Base-by-base conservation (phyloP, 139 green algal genomes). In the Prasinococcaceae sp. region DNA sequence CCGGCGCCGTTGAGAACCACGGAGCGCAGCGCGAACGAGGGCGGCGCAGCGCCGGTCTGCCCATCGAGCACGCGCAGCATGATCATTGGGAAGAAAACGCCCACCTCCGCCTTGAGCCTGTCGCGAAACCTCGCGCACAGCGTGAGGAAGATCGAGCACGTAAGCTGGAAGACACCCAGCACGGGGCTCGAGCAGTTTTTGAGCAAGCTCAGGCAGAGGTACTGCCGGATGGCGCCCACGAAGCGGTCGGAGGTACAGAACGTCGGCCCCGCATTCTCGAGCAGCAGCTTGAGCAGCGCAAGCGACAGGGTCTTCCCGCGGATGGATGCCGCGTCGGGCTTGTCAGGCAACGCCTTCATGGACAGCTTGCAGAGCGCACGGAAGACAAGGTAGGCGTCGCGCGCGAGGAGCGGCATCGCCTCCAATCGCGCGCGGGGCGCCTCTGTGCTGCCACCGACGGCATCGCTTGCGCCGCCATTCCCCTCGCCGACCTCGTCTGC, bases 21-120 rank as follows among this genome's bases (percentile, higher is more conserved):
- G 17, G 66, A 52, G 39, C 72, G 73, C 62, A 70, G 65, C 27
- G 43, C 39, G 52, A 56, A 74, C 17, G 69, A 50, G 28, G 50
- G 37, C 16, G 52, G 48, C 2, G 60, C 29, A 8, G 22, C 19
- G 14, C 24, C 51, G 16, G 47, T 9, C 27, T 47, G 52, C 20
- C 50, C 58, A 60, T 92, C 84, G 24, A 94, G 74, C 36, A 81
- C 72, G 28, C 84, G 84, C 39, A 98, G 74, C 47, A 96, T 50
- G 35, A 98, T 84, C 79, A 96, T 94, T 52, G 90, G 90, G 64
- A 93, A 94, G 70, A 98, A 98, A 12, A 95, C 85, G 17, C 84
- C 85, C 16, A 96, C 76, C 47, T 76, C 63, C 1, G 61, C 82
- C 69, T 98, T 98, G 22, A 98, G 65, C 4, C 55, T 54, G 3